Evolutionary conservation across 768 basidiomycete species (phyloP).

Genomic region (Leccinellum luteum): DNA sequence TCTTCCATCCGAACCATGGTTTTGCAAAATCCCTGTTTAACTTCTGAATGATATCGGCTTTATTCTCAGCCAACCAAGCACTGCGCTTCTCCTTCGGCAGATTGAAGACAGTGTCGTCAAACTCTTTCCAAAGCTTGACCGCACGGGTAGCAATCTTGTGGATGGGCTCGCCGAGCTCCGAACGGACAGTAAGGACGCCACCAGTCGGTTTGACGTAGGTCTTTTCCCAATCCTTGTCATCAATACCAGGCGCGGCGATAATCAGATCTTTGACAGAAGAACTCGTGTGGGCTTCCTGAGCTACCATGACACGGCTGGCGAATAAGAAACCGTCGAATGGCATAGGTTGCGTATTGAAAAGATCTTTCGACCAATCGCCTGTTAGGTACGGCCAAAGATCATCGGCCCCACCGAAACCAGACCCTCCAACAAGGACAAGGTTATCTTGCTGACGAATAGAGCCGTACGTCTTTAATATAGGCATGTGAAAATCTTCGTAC

Average conservation of each 20-base stretch:
- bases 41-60: slow-evolving; percentile 85
- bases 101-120: slow-evolving; percentile 95
- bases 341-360: slow-evolving; percentile 89
- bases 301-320: slow-evolving; percentile 97
- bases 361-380: slow-evolving; percentile 88
- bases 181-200: slow-evolving; percentile 93
- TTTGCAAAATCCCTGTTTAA: slow-evolving; percentile 96
- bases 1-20: slow-evolving; percentile 97
- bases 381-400: slow-evolving; percentile 97
- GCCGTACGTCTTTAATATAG: slow-evolving; percentile 85
- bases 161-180: slow-evolving; percentile 97
- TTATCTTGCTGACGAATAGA: slow-evolving; percentile 87
- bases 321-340: slow-evolving; percentile 98
- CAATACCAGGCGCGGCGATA: slow-evolving; percentile 89
- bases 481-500: slow-evolving; percentile 98
- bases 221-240: slow-evolving; percentile 88
- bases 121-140: slow-evolving; percentile 98
- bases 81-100: slow-evolving; percentile 93
- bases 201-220: slow-evolving; percentile 94
- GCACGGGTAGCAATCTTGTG: slow-evolving; percentile 98
- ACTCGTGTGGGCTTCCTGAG: slow-evolving; percentile 96
- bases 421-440: slow-evolving; percentile 88
- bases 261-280: slow-evolving; percentile 96
- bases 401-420: slow-evolving; percentile 92
- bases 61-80: slow-evolving; percentile 83